Conservation (phyloP, 2,329 filamentous ascomycete species). For the Seiridium cupressi region DNA sequence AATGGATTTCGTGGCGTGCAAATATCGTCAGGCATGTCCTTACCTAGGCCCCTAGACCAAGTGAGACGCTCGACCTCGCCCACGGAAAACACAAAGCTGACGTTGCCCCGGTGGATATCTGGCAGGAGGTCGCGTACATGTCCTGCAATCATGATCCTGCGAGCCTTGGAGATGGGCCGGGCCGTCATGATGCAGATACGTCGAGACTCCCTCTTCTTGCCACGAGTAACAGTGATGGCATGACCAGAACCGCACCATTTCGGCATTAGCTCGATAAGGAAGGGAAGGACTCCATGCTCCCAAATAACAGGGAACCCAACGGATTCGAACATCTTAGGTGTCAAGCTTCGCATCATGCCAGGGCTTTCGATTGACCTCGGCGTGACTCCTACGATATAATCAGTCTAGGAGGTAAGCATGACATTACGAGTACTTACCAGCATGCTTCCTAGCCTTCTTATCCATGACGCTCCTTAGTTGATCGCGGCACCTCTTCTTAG, state of each 20-base stretch:
- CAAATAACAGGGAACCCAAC: conserved; percentile 39
- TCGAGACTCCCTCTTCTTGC: conserved; percentile 30
- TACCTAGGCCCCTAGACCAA: conserved; percentile 38
- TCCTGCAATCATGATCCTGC: conserved; percentile 35
- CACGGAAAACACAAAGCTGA: conserved; percentile 36
- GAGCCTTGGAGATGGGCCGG: conserved; percentile 29
- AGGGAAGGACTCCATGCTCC: conserved; percentile 42
- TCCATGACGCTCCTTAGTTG: conserved; percentile 33
- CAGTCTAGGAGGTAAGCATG: not conserved
- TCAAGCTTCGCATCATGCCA: conserved; percentile 23
- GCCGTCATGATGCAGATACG: conserved; percentile 40
- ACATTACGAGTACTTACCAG: conserved; percentile 18
- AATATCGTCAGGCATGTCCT: conserved; percentile 37
- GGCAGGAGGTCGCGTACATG: conserved; percentile 42
- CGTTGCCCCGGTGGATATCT: conserved; percentile 22
- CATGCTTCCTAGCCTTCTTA: conserved; percentile 27
- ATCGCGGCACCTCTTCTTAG: conserved; percentile 34
- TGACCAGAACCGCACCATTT: conserved; percentile 39
- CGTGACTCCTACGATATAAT: conserved; percentile 16
- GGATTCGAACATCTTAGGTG: conserved; percentile 28
- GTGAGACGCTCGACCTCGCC: conserved; percentile 35
- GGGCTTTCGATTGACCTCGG: conserved; percentile 30
- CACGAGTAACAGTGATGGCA: conserved; percentile 36
- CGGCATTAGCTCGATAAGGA: conserved; percentile 39
- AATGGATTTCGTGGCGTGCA: conserved; percentile 41